Percentiles rank a stretch among this genome's conserved stretches.
phyloP scores from a whole-genome alignment of 1,284 basidiomycete species.

The Ganoderma resinaceum region DNA sequence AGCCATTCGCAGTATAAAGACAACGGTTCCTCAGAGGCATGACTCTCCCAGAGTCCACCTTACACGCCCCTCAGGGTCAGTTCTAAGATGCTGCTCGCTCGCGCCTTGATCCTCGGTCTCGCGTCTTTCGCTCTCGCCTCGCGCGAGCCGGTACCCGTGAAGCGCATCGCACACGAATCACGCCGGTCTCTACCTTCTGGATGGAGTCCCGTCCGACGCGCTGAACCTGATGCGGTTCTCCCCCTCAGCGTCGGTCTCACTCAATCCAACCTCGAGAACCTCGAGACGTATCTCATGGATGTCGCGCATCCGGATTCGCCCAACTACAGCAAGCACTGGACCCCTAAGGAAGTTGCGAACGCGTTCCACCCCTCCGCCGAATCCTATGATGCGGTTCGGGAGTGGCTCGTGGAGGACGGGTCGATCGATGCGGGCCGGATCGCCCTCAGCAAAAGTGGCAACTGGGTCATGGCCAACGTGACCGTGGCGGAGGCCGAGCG shows the following conservation, averaged over 20 bases:
- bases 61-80: background rate
- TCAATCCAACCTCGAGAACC: conserved; percentile 50
- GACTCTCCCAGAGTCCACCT: background rate
- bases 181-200: conserved; percentile 43
- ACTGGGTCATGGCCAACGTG: conserved; percentile 53
- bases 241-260: conserved; percentile 53
- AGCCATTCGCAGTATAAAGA: background rate
- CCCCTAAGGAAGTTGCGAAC: conserved; percentile 43
- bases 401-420: conserved; percentile 51
- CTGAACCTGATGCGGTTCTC: conserved; percentile 41
- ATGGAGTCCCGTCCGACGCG: conserved; percentile 45
- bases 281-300: conserved; percentile 50
- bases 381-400: conserved; percentile 47
- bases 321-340: conserved; percentile 54
- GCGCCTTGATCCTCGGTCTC: conserved; percentile 16
- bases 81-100: conserved; percentile 24
- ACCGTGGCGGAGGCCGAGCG: conserved; percentile 53
- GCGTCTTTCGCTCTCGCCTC: conserved; percentile 16
- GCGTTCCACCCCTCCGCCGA: conserved; percentile 52
- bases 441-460: conserved; percentile 43
- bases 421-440: conserved; percentile 41
- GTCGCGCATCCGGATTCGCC: conserved; percentile 53
- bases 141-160: conserved; percentile 13
- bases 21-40: background rate
- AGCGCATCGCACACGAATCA: conserved; percentile 47